These are phyloP conservation scores for Cercospora zeina DNA, from an alignment of 2,329 filamentous ascomycete genomes.

Conservation along the genomic window DNA sequence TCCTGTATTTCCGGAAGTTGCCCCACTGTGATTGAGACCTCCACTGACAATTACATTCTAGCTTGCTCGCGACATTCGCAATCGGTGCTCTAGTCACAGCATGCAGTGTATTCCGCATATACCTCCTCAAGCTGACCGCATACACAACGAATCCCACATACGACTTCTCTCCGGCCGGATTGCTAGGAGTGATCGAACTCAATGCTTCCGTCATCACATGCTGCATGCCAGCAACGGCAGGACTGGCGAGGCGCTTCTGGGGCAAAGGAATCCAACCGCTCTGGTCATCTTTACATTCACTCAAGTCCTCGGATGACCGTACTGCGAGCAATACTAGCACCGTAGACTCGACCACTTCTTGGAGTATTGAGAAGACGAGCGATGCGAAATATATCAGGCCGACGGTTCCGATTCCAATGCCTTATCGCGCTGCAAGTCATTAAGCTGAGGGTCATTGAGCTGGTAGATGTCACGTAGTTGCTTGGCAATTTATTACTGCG, in stretches of 20 bases:
- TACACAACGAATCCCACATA: conserved; percentile 4
- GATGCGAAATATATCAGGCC: not conserved
- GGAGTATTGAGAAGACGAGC: not conserved
- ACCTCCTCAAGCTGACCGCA: conserved; percentile 11
- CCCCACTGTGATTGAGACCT: not conserved
- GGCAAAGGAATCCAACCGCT: conserved; percentile 1
- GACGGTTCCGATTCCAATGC: not conserved
- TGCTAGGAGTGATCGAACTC: conserved; percentile 12
- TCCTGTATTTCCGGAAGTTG: too few relatives aligned
- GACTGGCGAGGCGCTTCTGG: conserved; percentile 9
- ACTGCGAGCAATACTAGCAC: not conserved
- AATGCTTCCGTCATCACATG: conserved; percentile 13
- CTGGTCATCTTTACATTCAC: not conserved
- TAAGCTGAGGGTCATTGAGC: not conserved
- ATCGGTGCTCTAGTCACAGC: conserved; percentile 4
- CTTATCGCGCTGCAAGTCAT: not conserved
- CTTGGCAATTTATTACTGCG: not conserved
- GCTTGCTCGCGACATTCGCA: conserved; percentile 11
- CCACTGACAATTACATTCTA: not conserved
- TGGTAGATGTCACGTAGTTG: not conserved
- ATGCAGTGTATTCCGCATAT: conserved; percentile 15
- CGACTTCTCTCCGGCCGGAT: conserved; percentile 13
- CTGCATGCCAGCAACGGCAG: conserved; percentile 15
- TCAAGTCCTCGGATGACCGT: not conserved
- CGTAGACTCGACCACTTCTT: not conserved